Percentiles rank a stretch among this genome's conserved stretches.
Evolutionary conservation across 768 basidiomycete genomes (phyloP).

Genomic region (Trametes villosa): DNA sequence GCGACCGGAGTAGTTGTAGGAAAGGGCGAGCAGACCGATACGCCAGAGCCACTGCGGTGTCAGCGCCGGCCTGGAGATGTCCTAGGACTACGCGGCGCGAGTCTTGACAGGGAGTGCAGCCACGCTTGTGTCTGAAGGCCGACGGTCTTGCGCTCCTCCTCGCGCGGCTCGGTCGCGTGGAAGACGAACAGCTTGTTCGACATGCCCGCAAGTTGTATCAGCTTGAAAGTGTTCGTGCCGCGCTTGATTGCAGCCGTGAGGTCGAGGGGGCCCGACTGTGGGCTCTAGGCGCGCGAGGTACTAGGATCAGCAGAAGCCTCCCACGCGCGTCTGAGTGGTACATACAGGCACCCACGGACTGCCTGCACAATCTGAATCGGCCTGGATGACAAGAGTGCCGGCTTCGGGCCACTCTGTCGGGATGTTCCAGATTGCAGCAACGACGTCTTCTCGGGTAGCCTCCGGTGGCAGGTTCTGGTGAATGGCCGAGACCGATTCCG

Average conservation of each 20-base stretch:
- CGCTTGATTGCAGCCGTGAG: conserved; percentile 23
- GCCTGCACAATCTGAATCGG: neutral
- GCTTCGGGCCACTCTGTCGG: conserved; percentile 23
- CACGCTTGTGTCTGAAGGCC: neutral
- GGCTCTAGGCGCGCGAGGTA: conserved; percentile 4
- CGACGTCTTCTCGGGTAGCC: conserved; percentile 17
- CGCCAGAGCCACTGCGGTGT: too few species aligned
- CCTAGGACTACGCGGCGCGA: conserved; percentile 6
- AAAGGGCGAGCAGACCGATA: too few species aligned
- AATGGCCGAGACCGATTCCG: conserved; percentile 10
- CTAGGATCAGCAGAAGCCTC: neutral
- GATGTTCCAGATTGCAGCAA: conserved; percentile 20
- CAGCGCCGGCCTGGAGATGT: too few species aligned
- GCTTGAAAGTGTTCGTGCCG: conserved; percentile 24
- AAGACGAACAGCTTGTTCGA: conserved; percentile 28
- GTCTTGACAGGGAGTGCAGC: neutral
- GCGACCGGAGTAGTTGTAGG: too few species aligned
- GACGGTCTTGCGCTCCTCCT: conserved; percentile 6
- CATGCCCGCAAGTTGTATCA: conserved; percentile 29
- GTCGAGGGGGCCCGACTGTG: conserved; percentile 26
- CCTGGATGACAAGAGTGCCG: conserved; percentile 24
- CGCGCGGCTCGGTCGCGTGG: conserved; percentile 25
- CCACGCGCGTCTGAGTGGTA: neutral
- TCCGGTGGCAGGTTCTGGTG: conserved; percentile 7
- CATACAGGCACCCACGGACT: conserved; percentile 20